Conservation (phyloP, 441 rosid genomes). For the Jatropha multifida region DNA sequence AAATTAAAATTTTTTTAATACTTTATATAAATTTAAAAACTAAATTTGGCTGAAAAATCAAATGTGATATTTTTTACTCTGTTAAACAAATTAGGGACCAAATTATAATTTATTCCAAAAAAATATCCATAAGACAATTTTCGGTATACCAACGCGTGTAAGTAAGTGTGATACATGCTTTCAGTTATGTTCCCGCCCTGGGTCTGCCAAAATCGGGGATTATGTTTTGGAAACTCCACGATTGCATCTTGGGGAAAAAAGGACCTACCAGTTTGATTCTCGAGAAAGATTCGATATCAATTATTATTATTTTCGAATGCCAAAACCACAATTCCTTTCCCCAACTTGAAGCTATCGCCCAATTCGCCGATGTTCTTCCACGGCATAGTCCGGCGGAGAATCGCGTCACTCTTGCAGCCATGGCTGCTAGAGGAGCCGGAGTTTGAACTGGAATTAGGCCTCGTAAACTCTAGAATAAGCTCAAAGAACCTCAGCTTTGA, state of each 20-base stretch:
- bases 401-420: conserved; percentile 56
- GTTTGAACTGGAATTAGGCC: conserved; percentile 59
- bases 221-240: background rate
- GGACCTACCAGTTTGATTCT: conserved; percentile 12
- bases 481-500: conserved; percentile 52
- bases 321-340: conserved; percentile 21
- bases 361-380: conserved; percentile 43
- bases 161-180: background rate
- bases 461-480: conserved; percentile 47
- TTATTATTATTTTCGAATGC: conserved; percentile 21
- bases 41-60: no score
- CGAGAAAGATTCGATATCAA: conserved; percentile 11
- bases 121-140: no score
- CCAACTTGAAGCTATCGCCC: conserved; percentile 20
- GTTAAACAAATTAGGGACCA: no score
- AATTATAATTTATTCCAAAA: no score
- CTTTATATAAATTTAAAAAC: no score
- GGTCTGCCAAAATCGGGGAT: background rate
- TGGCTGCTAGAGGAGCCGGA: conserved; percentile 72
- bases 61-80: no score
- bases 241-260: background rate
- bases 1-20: no score
- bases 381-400: conserved; percentile 48
- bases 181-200: conserved; percentile 15
- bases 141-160: background rate